Conservation (phyloP, 2,329 filamentous ascomycete species). For the Penicillium sp. region DNA sequence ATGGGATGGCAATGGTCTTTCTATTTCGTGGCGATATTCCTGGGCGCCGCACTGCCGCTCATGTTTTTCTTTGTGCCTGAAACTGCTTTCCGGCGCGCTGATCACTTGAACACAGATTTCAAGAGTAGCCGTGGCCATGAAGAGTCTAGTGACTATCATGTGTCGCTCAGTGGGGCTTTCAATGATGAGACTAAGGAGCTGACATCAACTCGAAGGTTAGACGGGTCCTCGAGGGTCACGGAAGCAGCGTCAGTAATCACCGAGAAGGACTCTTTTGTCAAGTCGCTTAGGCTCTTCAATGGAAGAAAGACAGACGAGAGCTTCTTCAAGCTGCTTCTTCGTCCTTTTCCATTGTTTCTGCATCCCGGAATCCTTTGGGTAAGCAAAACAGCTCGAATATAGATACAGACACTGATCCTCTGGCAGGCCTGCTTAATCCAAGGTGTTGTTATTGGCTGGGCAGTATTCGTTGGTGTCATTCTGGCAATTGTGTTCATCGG, state of each 20-base stretch:
- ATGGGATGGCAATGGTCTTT: slow-evolving; percentile 87
- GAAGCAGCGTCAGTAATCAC: slow-evolving; percentile 26
- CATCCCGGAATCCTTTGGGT: slow-evolving; percentile 83
- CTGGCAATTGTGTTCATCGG: slow-evolving; percentile 77
- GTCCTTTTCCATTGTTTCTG: slow-evolving; percentile 76
- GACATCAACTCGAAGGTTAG: background rate
- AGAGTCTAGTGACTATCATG: slow-evolving; percentile 14
- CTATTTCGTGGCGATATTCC: slow-evolving; percentile 82
- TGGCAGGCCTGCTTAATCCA: slow-evolving; percentile 65
- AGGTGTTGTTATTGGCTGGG: slow-evolving; percentile 91
- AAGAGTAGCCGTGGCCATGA: slow-evolving; percentile 34
- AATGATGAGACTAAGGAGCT: slow-evolving; percentile 13
- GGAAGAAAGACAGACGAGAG: slow-evolving; percentile 75
- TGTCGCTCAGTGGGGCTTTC: slow-evolving; percentile 5
- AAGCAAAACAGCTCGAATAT: slow-evolving; percentile 30
- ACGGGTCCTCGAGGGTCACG: slow-evolving; percentile 7
- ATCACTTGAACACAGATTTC: slow-evolving; percentile 66
- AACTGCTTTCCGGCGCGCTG: slow-evolving; percentile 69
- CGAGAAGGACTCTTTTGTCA: slow-evolving; percentile 54
- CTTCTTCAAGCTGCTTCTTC: slow-evolving; percentile 62
- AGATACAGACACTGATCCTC: slow-evolving; percentile 8
- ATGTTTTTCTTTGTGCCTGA: slow-evolving; percentile 80
- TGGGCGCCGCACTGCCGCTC: slow-evolving; percentile 63
- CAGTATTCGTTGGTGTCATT: slow-evolving; percentile 83
- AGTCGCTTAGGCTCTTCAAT: slow-evolving; percentile 68